phyloP scores from a whole-genome alignment of 2,329 filamentous ascomycete species.

The Beauveria varroae region DNA sequence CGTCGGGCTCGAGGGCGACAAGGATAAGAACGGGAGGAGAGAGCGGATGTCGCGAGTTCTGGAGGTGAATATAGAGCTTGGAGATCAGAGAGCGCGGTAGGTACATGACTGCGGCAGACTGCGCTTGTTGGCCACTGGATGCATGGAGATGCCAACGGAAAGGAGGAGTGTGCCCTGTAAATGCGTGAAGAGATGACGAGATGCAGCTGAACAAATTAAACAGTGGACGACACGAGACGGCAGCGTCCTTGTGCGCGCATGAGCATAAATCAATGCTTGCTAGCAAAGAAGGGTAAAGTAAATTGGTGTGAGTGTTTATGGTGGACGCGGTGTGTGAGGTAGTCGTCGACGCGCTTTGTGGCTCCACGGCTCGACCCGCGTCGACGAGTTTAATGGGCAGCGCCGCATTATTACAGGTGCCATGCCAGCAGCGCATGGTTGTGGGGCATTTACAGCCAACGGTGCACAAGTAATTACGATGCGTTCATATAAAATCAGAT shows the following conservation, averaged over 20 bases:
- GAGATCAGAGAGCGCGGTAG: constrained; percentile 83
- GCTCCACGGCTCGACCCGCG: constrained; percentile 8
- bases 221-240: neutral
- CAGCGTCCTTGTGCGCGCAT: neutral
- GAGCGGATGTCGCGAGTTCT: constrained; percentile 78
- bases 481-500: too few species aligned
- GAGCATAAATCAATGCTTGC: constrained; percentile 1
- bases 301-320: constrained; percentile 6
- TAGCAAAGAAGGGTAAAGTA: neutral
- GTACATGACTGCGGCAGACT: constrained; percentile 60
- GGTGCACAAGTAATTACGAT: too few species aligned
- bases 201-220: neutral
- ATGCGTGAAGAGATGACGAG: neutral
- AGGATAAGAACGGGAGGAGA: constrained; percentile 88
- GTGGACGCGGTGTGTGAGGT: neutral
- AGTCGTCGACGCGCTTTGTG: constrained; percentile 3
- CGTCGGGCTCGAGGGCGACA: constrained; percentile 89
- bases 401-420: too few species aligned
- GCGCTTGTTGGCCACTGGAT: neutral
- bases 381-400: constrained; percentile 4
- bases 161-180: neutral
- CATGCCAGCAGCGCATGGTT: too few species aligned
- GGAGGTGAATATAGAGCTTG: constrained; percentile 84
- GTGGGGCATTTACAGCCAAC: too few species aligned
- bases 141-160: neutral